Evolutionary conservation across 2,329 filamentous ascomycete genomes (phyloP), one percentile per base, ranked within the genome.

Genomic region (Coniella lustricola): DNA sequence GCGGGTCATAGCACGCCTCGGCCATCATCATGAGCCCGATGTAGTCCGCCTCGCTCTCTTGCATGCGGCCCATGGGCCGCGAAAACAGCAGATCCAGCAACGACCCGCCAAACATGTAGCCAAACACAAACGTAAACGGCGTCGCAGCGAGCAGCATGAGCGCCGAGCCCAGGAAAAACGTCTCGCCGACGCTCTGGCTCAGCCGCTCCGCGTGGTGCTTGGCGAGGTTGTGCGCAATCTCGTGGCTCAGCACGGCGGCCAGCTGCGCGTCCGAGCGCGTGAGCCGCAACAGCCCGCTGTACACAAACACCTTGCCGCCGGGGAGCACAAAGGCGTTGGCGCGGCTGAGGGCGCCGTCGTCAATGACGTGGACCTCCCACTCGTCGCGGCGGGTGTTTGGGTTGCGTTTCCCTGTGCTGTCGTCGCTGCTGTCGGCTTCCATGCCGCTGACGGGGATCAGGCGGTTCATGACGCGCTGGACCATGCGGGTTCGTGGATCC

Each of bases 11-110:
- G 67, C 87, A 90, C 21, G 82, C 84, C 66, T 87, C 79, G 0
- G 85, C 80, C 84, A 90, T 90, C 75, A 90, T 85, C 75, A 90
- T 80, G 31, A 90, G 65, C 0, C 87, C 87, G 41, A 90, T 88
- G 58, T 86, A 87, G 60, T 91, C 87, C 0, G 87, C 87, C 67
- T 91, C 86, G 42, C 74, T 79, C 71, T 86, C 87, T 67, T 90
- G 85, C 60, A 75, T 76, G 42, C 87, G 72, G 40, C 78, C 80
- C 62, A 85, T 86, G 1, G 86, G 87, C 52, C 77, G 70, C 42
- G 72, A 73, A 60, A 88, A 80, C n/a, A 83, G 74, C 14, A 86
- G 62, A 44, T 86, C 75, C 22, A 85, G 66, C 18, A 83, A 46
- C 60, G 75, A 66, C 2, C 73, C 68, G 14, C 68, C 70, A 33